phyloP scores from a whole-genome alignment of 1,284 basidiomycete genomes.

The Peniophora sp. region DNA sequence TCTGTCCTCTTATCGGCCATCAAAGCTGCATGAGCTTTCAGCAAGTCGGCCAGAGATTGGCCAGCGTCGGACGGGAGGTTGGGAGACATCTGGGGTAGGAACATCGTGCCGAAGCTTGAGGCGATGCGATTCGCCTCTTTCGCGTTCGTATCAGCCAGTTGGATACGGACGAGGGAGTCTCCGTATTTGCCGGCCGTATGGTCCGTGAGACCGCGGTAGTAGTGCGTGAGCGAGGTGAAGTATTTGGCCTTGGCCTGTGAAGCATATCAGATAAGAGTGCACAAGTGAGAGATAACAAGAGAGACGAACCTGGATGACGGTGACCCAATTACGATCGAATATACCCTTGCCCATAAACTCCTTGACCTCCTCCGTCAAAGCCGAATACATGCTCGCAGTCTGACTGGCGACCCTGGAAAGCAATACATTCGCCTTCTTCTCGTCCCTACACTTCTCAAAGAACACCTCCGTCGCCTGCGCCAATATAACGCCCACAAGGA shows the following conservation, averaged over 20 bases:
- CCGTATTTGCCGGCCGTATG: constrained; percentile 76
- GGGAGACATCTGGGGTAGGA: constrained; percentile 66
- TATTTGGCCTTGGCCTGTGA: constrained; percentile 83
- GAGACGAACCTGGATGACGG: constrained; percentile 62
- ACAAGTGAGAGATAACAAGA: background rate
- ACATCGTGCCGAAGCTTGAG: constrained; percentile 65
- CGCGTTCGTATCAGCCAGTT: constrained; percentile 71
- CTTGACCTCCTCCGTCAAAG: constrained; percentile 83
- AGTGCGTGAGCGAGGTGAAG: constrained; percentile 83
- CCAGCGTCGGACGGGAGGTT: constrained; percentile 88
- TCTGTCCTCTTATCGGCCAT: constrained; percentile 72
- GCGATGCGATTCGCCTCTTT: constrained; percentile 80
- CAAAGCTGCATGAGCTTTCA: constrained; percentile 76
- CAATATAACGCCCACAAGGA: constrained; percentile 79
- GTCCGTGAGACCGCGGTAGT: constrained; percentile 81
- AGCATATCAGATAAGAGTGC: background rate
- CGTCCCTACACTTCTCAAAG: constrained; percentile 88
- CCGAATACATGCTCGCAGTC: constrained; percentile 73
- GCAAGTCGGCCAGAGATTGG: constrained; percentile 70
- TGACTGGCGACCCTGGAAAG: constrained; percentile 85
- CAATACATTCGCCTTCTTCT: constrained; percentile 79
- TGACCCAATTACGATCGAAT: constrained; percentile 93
- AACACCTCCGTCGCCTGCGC: constrained; percentile 97
- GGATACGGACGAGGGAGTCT: constrained; percentile 77
- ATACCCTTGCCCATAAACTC: constrained; percentile 95